Evolutionary conservation across 768 basidiomycete genomes (phyloP).

Genomic region (Collybiopsis confluens): DNA sequence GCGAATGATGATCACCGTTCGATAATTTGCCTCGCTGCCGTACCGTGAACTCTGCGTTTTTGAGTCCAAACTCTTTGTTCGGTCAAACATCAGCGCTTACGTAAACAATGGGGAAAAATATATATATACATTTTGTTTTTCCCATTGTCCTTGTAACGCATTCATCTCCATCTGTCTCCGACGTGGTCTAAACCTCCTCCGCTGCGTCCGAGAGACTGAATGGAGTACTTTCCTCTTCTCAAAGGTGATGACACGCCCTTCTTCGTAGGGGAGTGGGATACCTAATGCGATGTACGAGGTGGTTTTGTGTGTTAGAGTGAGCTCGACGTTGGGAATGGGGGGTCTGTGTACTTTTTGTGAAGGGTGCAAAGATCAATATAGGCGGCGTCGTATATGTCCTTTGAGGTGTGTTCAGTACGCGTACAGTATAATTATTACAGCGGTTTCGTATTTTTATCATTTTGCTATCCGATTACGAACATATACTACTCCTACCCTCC

Average conservation of each 20-base stretch:
- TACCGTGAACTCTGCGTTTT: too few species aligned
- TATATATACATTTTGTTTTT: not conserved
- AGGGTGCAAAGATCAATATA: not conserved
- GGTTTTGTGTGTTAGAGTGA: constrained; percentile 8
- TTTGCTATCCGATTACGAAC: not conserved
- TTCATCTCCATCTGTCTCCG: not conserved
- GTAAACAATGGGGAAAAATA: too few species aligned
- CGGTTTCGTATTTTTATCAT: too few species aligned
- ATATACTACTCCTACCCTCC: not conserved
- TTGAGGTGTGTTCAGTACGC: too few species aligned
- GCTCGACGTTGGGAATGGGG: not conserved
- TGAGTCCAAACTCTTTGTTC: too few species aligned
- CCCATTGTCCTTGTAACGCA: not conserved
- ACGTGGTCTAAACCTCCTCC: not conserved
- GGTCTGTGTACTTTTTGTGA: not conserved
- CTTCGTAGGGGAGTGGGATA: not conserved
- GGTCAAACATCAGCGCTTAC: too few species aligned
- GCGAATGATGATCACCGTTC: too few species aligned
- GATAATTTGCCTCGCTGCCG: too few species aligned
- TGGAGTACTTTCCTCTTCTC: constrained; percentile 8
- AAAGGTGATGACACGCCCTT: constrained; percentile 3
- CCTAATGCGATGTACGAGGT: constrained; percentile 2
- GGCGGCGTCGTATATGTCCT: not conserved
- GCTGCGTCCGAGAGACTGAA: not conserved
- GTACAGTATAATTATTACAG: too few species aligned